A percentile compares a stretch with the other conserved stretches of the same genome.
These are phyloP conservation scores for Geotrichum aggregatum DNA, from an alignment of 1,139 yeast genomes.

Conservation along the genomic window DNA sequence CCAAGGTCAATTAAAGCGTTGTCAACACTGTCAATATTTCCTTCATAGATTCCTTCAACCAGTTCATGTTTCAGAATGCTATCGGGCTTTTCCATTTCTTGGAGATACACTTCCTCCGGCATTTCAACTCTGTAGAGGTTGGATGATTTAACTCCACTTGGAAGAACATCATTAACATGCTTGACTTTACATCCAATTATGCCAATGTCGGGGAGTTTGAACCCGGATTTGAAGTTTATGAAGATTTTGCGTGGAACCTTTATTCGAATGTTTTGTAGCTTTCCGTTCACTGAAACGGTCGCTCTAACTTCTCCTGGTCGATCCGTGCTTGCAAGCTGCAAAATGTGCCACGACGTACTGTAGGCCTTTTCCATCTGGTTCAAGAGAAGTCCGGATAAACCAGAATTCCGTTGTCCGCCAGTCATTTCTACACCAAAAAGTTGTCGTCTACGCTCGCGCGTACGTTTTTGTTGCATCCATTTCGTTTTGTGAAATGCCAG, in stretches of 20 bases:
- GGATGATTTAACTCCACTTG: conserved; percentile 61
- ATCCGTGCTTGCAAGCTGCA: conserved; percentile 58
- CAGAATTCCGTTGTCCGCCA: conserved; percentile 27
- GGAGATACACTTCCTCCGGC: conserved; percentile 59
- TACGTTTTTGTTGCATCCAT: conserved; percentile 74
- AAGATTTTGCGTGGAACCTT: conserved; percentile 71
- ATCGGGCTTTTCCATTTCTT: conserved; percentile 55
- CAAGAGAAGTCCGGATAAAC: conserved; percentile 66
- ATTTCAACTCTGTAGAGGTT: conserved; percentile 60
- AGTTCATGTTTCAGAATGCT: conserved; percentile 62
- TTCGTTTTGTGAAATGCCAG: conserved; percentile 74
- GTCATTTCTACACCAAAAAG: conserved; percentile 64
- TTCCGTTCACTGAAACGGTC: conserved; percentile 62
- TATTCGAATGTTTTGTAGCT: conserved; percentile 68
- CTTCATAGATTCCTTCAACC: conserved; percentile 72
- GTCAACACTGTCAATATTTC: conserved; percentile 62
- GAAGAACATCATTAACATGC: conserved; percentile 52
- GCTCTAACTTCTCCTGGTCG: conserved; percentile 73
- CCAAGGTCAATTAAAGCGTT: conserved; percentile 80
- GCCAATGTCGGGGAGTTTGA: conserved; percentile 39
- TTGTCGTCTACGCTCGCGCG: conserved; percentile 65
- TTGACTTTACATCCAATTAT: conserved; percentile 58
- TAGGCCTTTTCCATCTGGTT: conserved; percentile 68
- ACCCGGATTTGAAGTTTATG: conserved; percentile 56
- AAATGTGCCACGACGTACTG: conserved; percentile 76